Conservation (phyloP, 2,329 filamentous ascomycete species). For the Aspergillus sojae region DNA sequence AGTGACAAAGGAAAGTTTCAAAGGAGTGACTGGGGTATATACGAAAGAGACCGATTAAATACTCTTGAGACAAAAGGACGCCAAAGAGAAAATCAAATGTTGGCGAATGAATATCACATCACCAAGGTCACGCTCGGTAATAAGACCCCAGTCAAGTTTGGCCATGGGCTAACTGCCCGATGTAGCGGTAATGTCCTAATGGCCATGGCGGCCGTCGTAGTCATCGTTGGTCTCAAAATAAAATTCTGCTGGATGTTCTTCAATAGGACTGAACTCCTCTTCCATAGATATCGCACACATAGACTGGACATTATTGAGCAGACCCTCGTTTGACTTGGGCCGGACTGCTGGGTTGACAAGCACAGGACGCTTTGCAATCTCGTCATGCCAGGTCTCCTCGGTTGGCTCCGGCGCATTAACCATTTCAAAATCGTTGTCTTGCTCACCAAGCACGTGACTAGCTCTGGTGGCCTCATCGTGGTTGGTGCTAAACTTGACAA, state of each 20-base stretch:
- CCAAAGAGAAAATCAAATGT: slow-evolving; percentile 4
- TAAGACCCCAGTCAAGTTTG: neutral
- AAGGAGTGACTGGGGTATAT: slow-evolving; percentile 21
- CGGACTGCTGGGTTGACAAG: slow-evolving; percentile 64
- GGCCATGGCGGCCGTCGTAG: slow-evolving; percentile 22
- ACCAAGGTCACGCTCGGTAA: slow-evolving; percentile 2
- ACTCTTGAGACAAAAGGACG: slow-evolving; percentile 2
- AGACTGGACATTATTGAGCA: slow-evolving; percentile 56
- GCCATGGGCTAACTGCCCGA: neutral
- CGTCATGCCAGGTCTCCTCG: slow-evolving; percentile 53
- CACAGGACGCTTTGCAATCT: slow-evolving; percentile 60
- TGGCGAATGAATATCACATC: slow-evolving; percentile 4
- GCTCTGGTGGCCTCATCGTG: slow-evolving; percentile 49
- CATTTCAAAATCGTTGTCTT: slow-evolving; percentile 45
- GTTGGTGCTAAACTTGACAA: slow-evolving; percentile 57
- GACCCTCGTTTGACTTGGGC: slow-evolving; percentile 63
- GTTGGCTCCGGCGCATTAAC: slow-evolving; percentile 19
- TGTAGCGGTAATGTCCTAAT: neutral
- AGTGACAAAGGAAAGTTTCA: slow-evolving; percentile 13
- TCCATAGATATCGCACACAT: slow-evolving; percentile 37
- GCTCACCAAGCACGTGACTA: slow-evolving; percentile 58
- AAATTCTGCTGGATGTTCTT: slow-evolving; percentile 40
- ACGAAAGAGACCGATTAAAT: slow-evolving; percentile 13
- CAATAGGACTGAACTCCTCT: slow-evolving; percentile 36
- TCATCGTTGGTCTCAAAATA: slow-evolving; percentile 59